Evolutionary conservation across 306 rosid species (phyloP).

Genomic region (Dicorynia guianensis): DNA sequence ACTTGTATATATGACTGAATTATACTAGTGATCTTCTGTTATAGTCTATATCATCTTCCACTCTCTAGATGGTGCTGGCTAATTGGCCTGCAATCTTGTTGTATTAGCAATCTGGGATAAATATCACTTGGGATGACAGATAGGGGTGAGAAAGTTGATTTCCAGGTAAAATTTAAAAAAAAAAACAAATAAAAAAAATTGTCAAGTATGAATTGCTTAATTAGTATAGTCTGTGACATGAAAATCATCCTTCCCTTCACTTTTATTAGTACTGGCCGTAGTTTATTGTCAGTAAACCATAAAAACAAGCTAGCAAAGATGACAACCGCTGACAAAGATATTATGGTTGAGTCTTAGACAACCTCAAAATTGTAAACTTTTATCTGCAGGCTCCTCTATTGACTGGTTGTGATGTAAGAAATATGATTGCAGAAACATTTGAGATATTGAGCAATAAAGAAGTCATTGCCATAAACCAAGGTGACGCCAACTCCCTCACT

Average conservation of each 20-base stretch:
- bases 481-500: slow-evolving; percentile 44
- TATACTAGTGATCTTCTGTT: neutral
- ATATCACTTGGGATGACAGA: slow-evolving; percentile 12
- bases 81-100: slow-evolving; percentile 14
- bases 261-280: slow-evolving; percentile 13
- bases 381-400: slow-evolving; percentile 90
- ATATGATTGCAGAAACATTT: slow-evolving; percentile 71
- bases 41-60: neutral
- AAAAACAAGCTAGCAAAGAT: slow-evolving; percentile 30
- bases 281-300: slow-evolving; percentile 28
- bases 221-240: slow-evolving; percentile 18
- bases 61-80: slow-evolving; percentile 14
- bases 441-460: slow-evolving; percentile 79
- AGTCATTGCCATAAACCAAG: slow-evolving; percentile 93
- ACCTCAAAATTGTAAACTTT: slow-evolving; percentile 36
- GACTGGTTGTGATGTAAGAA: slow-evolving; percentile 86
- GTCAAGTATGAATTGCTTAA: slow-evolving; percentile 18
- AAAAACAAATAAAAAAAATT: neutral
- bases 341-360: slow-evolving; percentile 30
- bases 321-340: neutral
- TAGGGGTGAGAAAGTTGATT: neutral
- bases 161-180: neutral
- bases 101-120: neutral
- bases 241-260: neutral
- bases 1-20: slow-evolving; percentile 10